A percentile compares a stretch with the other conserved stretches of the same genome.
Conservation (phyloP, 1,284 basidiomycete species). For the Peniophora sp. region DNA sequence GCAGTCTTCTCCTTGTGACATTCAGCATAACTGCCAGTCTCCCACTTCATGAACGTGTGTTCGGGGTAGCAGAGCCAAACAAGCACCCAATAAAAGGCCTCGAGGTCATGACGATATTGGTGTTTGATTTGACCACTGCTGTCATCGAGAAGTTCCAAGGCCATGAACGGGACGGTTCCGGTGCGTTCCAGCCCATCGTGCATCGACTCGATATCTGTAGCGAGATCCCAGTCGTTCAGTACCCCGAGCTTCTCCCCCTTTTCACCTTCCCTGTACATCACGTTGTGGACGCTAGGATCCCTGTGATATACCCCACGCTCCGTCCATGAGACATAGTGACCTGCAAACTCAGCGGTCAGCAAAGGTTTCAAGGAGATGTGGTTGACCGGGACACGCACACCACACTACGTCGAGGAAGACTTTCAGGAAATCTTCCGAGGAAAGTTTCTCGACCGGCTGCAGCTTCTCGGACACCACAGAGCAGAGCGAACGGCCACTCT, state of each 20-base stretch:
- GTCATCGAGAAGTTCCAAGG: background rate
- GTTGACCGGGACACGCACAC: too few relatives aligned
- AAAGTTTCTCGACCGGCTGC: background rate
- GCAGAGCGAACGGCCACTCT: too few relatives aligned
- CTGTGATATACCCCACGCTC: background rate
- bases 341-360: background rate
- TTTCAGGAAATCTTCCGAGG: background rate
- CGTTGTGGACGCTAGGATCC: background rate
- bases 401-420: background rate
- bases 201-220: background rate
- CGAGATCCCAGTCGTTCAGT: constrained; percentile 1
- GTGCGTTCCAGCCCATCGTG: background rate
- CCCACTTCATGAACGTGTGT: too few relatives aligned
- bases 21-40: too few relatives aligned
- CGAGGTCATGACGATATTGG: background rate
- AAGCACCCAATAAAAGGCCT: too few relatives aligned
- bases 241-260: background rate
- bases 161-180: background rate
- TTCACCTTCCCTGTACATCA: background rate
- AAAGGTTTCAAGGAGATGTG: too few relatives aligned
- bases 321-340: background rate
- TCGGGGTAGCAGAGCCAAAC: too few relatives aligned
- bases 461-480: background rate
- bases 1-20: too few relatives aligned
- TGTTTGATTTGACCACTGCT: background rate